Conservation (phyloP, 2,329 filamentous ascomycete genomes). For the Botryosphaeria dothidea region DNA sequence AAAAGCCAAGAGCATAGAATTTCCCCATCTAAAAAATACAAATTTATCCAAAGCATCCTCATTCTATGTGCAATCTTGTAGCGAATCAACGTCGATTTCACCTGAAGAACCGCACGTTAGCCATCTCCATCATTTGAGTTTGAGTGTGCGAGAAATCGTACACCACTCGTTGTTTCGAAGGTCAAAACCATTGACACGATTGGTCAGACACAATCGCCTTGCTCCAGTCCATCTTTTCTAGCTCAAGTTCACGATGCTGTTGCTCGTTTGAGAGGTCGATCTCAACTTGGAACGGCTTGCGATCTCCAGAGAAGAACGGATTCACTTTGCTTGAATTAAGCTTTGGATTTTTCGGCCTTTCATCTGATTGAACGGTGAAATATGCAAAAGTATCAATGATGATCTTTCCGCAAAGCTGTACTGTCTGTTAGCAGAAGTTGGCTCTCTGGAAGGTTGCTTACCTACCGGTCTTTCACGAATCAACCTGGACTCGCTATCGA, state of each 20-base stretch:
- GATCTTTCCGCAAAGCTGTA: too few relatives aligned
- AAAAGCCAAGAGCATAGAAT: constrained; percentile 34
- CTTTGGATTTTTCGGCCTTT: not conserved
- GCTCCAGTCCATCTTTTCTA: constrained; percentile 35
- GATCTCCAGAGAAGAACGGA: not conserved
- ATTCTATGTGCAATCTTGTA: constrained; percentile 33
- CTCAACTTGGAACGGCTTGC: not conserved
- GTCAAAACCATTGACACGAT: constrained; percentile 30
- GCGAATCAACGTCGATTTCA: constrained; percentile 20
- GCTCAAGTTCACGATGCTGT: constrained; percentile 28
- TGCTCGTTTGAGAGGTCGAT: constrained; percentile 24
- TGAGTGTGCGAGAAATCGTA: constrained; percentile 22
- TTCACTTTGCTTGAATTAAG: not conserved
- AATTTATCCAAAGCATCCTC: constrained; percentile 30
- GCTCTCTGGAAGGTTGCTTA: too few relatives aligned
- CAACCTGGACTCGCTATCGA: too few relatives aligned
- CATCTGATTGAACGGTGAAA: not conserved
- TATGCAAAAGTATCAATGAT: not conserved
- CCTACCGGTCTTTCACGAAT: too few relatives aligned
- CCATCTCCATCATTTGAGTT: too few relatives aligned
- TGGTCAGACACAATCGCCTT: constrained; percentile 18
- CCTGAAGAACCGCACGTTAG: not conserved
- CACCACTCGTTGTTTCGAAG: constrained; percentile 36
- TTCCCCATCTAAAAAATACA: constrained; percentile 32
- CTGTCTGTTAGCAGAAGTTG: too few relatives aligned